A percentile compares a stretch with the other conserved stretches of the same genome.
Conservation (phyloP, 768 basidiomycete genomes). For the Hygrophoropsis aurantiaca region DNA sequence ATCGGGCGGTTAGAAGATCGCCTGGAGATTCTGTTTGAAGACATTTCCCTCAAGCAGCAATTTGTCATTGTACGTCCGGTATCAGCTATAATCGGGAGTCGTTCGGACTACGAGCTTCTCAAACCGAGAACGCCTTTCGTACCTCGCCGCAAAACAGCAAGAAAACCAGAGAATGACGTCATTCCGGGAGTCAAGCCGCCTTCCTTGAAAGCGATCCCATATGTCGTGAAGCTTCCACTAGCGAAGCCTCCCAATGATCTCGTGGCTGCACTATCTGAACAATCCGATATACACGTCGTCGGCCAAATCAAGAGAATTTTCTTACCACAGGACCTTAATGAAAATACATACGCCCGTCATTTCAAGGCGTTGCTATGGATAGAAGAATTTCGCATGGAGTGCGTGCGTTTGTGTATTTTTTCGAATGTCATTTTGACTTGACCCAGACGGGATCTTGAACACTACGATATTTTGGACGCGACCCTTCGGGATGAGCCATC, state of each 20-base stretch:
- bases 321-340: constrained; percentile 37
- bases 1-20: constrained; percentile 47
- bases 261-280: constrained; percentile 4
- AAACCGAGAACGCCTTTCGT: constrained; percentile 46
- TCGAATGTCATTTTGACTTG: neutral
- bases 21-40: constrained; percentile 47
- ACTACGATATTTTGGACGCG: constrained; percentile 39
- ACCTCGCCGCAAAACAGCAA: constrained; percentile 12
- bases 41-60: constrained; percentile 27
- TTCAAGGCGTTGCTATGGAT: constrained; percentile 48
- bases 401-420: constrained; percentile 8
- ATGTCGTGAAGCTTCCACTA: constrained; percentile 9
- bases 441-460: constrained; percentile 34
- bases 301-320: constrained; percentile 28
- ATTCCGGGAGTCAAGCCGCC: constrained; percentile 22
- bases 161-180: constrained; percentile 15
- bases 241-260: constrained; percentile 2
- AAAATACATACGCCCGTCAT: constrained; percentile 40
- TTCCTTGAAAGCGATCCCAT: constrained; percentile 11
- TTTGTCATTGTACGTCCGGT: constrained; percentile 51
- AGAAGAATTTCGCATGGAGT: constrained; percentile 52
- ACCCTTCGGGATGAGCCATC: constrained; percentile 18
- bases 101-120: constrained; percentile 48
- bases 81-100: constrained; percentile 46
- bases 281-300: constrained; percentile 11